Conservation (phyloP, 1,139 yeast species). For the Kodamaea fungicola region DNA sequence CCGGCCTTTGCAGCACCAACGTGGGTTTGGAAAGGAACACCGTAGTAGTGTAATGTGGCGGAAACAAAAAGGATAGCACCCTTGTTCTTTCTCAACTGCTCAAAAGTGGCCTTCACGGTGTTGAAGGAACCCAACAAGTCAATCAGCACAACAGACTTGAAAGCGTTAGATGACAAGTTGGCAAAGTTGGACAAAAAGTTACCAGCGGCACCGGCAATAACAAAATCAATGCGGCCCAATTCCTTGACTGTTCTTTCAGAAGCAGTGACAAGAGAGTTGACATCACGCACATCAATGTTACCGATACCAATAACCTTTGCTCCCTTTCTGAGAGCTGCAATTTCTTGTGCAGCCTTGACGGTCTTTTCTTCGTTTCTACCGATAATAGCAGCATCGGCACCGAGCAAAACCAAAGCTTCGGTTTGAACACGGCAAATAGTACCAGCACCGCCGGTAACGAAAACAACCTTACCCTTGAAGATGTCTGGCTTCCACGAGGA, state of each 20-base stretch:
- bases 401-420: slow-evolving; percentile 75
- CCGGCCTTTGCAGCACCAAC: slow-evolving; percentile 96
- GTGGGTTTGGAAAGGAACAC: slow-evolving; percentile 81
- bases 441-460: slow-evolving; percentile 95
- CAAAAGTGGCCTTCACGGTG: slow-evolving; percentile 76
- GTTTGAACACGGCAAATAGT: slow-evolving; percentile 85
- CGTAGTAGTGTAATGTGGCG: slow-evolving; percentile 85
- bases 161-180: slow-evolving; percentile 77
- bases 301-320: slow-evolving; percentile 67
- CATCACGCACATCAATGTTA: slow-evolving; percentile 72
- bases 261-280: slow-evolving; percentile 54
- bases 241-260: slow-evolving; percentile 59
- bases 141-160: slow-evolving; percentile 78
- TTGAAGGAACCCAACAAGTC: slow-evolving; percentile 85
- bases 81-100: slow-evolving; percentile 57
- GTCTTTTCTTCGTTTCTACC: slow-evolving; percentile 75
- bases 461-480: slow-evolving; percentile 79
- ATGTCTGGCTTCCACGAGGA: slow-evolving; percentile 53
- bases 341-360: slow-evolving; percentile 61
- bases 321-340: slow-evolving; percentile 51
- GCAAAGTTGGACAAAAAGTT: slow-evolving; percentile 80
- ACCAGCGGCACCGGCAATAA: slow-evolving; percentile 95
- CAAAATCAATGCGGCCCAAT: slow-evolving; percentile 75
- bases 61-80: slow-evolving; percentile 78
- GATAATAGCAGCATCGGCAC: slow-evolving; percentile 81